Conservation (phyloP, 2,329 filamentous ascomycete genomes). For the Cryphonectria nitschkei region DNA sequence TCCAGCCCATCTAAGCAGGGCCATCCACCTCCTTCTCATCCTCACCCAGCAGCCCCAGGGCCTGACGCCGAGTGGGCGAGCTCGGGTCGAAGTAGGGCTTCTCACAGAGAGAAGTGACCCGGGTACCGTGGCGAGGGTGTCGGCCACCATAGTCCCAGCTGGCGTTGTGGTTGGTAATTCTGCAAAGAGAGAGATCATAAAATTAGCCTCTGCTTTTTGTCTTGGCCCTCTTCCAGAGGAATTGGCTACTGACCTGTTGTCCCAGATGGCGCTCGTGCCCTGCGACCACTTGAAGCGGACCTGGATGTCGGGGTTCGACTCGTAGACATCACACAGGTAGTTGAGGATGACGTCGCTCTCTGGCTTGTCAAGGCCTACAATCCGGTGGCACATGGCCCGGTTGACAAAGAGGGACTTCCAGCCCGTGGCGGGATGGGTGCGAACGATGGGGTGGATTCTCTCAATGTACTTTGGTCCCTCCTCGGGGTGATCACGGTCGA, state of each 20-base stretch:
- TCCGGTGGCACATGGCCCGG: slow-evolving; percentile 67
- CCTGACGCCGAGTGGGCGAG: slow-evolving; percentile 69
- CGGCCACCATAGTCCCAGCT: slow-evolving; percentile 73
- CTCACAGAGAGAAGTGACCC: slow-evolving; percentile 72
- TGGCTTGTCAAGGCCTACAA: slow-evolving; percentile 69
- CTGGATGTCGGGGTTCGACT: slow-evolving; percentile 72
- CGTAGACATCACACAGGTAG: slow-evolving; percentile 71
- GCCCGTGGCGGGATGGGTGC: slow-evolving; percentile 72
- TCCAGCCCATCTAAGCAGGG: slow-evolving; percentile 4
- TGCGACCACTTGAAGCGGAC: slow-evolving; percentile 73
- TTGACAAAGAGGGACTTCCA: slow-evolving; percentile 79
- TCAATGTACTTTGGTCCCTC: slow-evolving; percentile 69
- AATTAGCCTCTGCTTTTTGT: background rate
- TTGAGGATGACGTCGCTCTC: slow-evolving; percentile 71
- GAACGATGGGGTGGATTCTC: slow-evolving; percentile 68
- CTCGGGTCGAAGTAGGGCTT: slow-evolving; percentile 68
- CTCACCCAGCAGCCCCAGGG: slow-evolving; percentile 64
- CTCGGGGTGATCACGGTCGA: slow-evolving; percentile 64
- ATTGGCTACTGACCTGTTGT: slow-evolving; percentile 57
- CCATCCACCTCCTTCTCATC: slow-evolving; percentile 47
- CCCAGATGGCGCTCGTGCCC: slow-evolving; percentile 69
- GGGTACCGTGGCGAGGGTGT: slow-evolving; percentile 70
- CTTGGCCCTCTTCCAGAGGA: too few relatives aligned
- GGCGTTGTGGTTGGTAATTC: slow-evolving; percentile 74
- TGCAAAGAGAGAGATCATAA: slow-evolving; percentile 32